Conservation (phyloP, 2,329 filamentous ascomycete genomes). For the Hymenotorrendiella dingleyae region DNA sequence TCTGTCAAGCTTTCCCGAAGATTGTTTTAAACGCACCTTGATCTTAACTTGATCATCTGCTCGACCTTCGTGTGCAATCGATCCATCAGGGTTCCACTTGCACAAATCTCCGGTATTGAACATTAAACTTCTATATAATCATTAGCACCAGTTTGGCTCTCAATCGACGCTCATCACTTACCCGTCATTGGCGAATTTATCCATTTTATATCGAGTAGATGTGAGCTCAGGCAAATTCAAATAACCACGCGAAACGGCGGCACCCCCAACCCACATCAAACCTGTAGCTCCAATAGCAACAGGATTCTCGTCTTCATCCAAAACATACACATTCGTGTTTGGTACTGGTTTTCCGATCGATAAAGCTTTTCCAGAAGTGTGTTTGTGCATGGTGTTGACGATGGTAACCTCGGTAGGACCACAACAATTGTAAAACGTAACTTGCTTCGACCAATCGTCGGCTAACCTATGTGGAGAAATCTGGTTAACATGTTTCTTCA, state of each 20-base stretch:
- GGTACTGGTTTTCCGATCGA: constrained; percentile 51
- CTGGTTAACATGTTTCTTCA: neutral
- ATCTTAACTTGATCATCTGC: constrained; percentile 57
- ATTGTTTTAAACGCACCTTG: constrained; percentile 34
- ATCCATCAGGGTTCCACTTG: constrained; percentile 46
- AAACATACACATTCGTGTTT: constrained; percentile 47
- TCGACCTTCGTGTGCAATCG: constrained; percentile 49
- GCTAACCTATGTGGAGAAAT: constrained; percentile 40
- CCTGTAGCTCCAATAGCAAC: constrained; percentile 37
- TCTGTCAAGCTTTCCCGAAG: neutral
- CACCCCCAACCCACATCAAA: constrained; percentile 37
- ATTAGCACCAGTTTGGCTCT: too few species aligned
- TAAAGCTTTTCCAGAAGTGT: constrained; percentile 39
- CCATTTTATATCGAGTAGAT: constrained; percentile 41
- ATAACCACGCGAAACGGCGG: constrained; percentile 34
- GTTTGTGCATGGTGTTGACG: constrained; percentile 50
- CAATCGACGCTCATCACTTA: constrained; percentile 22
- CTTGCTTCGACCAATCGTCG: constrained; percentile 47
- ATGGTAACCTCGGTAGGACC: constrained; percentile 58
- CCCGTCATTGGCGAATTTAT: constrained; percentile 48
- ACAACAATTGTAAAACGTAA: constrained; percentile 50
- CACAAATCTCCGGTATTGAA: constrained; percentile 57
- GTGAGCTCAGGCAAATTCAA: constrained; percentile 36
- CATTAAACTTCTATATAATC: constrained; percentile 46
- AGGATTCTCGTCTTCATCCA: constrained; percentile 34